These are phyloP conservation scores for Candida anutae DNA, from an alignment of 1,139 yeast genomes.

Conservation along the genomic window DNA sequence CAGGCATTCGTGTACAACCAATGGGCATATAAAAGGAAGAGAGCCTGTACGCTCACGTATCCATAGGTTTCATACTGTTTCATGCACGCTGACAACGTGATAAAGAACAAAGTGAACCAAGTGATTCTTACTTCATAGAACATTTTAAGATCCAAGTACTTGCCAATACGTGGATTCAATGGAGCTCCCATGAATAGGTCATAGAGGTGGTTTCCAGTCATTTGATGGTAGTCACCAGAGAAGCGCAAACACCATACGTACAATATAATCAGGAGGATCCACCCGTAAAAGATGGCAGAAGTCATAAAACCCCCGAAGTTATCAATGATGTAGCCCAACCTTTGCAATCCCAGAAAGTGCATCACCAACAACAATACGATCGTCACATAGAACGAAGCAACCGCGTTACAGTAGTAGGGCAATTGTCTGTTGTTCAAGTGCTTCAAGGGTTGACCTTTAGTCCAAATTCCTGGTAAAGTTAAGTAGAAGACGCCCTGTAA, in stretches of 20 bases:
- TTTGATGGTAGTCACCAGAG: conserved; percentile 68
- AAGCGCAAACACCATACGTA: conserved; percentile 61
- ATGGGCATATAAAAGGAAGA: conserved; percentile 71
- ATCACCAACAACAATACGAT: conserved; percentile 49
- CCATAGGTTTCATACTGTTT: conserved; percentile 82
- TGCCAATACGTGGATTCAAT: conserved; percentile 89
- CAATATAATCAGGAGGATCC: conserved; percentile 51
- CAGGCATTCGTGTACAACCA: conserved; percentile 96
- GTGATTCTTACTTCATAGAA: conserved; percentile 96
- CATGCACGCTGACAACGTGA: conserved; percentile 66
- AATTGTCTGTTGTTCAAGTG: conserved; percentile 75
- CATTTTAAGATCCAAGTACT: conserved; percentile 82
- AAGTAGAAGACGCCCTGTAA: conserved; percentile 71
- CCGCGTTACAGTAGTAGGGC: conserved; percentile 90
- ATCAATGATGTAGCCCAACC: conserved; percentile 65
- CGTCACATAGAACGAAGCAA: conserved; percentile 71
- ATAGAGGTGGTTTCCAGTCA: conserved; percentile 87
- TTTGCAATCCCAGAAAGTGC: conserved; percentile 70
- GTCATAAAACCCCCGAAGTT: conserved; percentile 90
- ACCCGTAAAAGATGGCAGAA: conserved; percentile 76
- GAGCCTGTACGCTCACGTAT: conserved; percentile 66
- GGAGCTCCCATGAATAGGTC: conserved; percentile 98
- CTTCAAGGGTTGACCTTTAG: conserved; percentile 85
- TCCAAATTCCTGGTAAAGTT: conserved; percentile 90
- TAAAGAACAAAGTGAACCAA: conserved; percentile 84